phyloP scores from a whole-genome alignment of 2,329 filamentous ascomycete genomes.

The Sclerotinia borealis region DNA sequence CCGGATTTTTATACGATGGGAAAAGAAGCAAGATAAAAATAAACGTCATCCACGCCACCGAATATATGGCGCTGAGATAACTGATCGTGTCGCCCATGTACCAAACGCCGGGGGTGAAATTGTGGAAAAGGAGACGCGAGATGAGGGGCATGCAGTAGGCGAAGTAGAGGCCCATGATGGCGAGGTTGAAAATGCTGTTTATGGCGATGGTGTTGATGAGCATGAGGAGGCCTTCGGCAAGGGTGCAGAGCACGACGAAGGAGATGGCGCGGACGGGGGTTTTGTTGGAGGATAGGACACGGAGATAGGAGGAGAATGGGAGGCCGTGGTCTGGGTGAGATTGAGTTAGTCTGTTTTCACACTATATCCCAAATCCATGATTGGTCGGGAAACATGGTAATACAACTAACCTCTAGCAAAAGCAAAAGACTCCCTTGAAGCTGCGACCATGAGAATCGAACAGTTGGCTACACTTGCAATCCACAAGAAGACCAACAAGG shows the following conservation, averaged over 20 bases:
- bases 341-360: background rate
- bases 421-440: constrained; percentile 30
- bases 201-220: constrained; percentile 32
- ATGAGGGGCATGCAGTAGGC: constrained; percentile 33
- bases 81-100: constrained; percentile 30
- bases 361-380: background rate
- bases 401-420: constrained; percentile 27
- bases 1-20: constrained; percentile 24
- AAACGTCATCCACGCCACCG: constrained; percentile 31
- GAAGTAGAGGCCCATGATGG: constrained; percentile 33
- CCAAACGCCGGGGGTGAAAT: constrained; percentile 31
- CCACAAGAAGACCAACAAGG: constrained; percentile 29
- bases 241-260: constrained; percentile 27
- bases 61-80: constrained; percentile 25
- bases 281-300: constrained; percentile 28
- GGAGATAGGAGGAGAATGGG: constrained; percentile 28
- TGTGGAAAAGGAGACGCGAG: constrained; percentile 25
- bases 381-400: background rate
- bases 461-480: constrained; percentile 30
- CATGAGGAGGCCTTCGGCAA: constrained; percentile 32
- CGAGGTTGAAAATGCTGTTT: constrained; percentile 33
- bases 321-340: constrained; percentile 28
- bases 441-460: constrained; percentile 32
- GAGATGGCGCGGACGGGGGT: constrained; percentile 29
- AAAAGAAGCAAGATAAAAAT: constrained; percentile 31